A percentile compares a stretch with the other conserved stretches of the same genome.
These are phyloP conservation scores for Leishmania amazonensis DNA, from an alignment of 208 protist species.

Conservation along the genomic window DNA sequence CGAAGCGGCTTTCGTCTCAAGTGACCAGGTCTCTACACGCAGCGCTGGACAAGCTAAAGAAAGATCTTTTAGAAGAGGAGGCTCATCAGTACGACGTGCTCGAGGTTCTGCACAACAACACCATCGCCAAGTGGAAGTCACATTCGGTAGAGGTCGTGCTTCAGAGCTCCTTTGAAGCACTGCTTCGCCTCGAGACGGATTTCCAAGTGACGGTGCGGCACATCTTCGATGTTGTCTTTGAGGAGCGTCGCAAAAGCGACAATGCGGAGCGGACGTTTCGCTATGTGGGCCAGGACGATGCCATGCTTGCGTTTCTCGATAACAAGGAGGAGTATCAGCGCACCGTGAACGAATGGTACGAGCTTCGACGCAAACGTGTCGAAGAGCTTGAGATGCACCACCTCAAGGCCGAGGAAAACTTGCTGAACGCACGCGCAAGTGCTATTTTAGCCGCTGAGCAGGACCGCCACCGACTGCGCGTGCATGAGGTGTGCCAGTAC, in stretches of 20 bases:
- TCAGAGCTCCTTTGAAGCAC: constrained; percentile 73
- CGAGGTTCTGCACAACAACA: constrained; percentile 65
- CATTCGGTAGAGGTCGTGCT: constrained; percentile 79
- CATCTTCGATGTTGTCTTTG: constrained; percentile 69
- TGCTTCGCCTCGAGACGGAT: constrained; percentile 78
- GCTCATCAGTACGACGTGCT: constrained; percentile 75
- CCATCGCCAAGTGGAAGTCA: constrained; percentile 74
- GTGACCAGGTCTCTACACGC: constrained; percentile 29
- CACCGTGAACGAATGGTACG: constrained; percentile 78
- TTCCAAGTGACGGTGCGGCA: constrained; percentile 76
- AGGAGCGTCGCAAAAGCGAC: constrained; percentile 67
- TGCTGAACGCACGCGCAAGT: constrained; percentile 46
- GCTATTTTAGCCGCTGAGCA: constrained; percentile 66
- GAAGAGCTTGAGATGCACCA: constrained; percentile 80
- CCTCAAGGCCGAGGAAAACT: constrained; percentile 67
- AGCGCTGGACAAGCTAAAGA: constrained; percentile 43
- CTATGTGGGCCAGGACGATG: constrained; percentile 37
- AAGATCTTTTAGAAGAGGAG: constrained; percentile 75
- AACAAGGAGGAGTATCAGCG: constrained; percentile 87
- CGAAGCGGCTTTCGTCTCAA: constrained; percentile 15
- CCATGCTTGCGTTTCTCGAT: constrained; percentile 53
- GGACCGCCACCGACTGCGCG: constrained; percentile 56
- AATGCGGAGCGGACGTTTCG: constrained; percentile 15
- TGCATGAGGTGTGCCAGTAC: constrained; percentile 77
- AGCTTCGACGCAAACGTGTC: constrained; percentile 70